Base-by-base conservation (phyloP, 352 stramenopile species). In the Bremia lactucae region DNA sequence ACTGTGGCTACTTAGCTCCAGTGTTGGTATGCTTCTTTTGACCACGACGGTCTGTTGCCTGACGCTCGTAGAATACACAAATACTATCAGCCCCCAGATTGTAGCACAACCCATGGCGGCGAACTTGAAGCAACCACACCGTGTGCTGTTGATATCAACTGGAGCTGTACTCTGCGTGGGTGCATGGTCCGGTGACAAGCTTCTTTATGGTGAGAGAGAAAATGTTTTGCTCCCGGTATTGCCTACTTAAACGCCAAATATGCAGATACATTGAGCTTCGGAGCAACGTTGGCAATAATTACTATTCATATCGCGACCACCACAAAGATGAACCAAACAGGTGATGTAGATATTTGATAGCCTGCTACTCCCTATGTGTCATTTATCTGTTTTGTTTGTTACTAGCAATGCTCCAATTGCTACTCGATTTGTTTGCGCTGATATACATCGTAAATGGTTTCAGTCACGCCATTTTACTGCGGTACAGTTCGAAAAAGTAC, bases 401-500 rank as follows among this genome's bases (percentile, higher is more conserved):
- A 49, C 15, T 15, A 66, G 51, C 49, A 18, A 31, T 70, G 23
- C 35, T 39, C 40, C 49, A 37, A 31, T 43, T 83, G 31, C 43
- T 84, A 31, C 46, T 84, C 25, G 69, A 83, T 48, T 33, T 83
- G 29, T 67, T 82, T 33, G 68, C 71, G 15, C 35, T 83, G 13
- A 23, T 63, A 20, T 86, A 79, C 57, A 66, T 88, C 31, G 59
- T 77, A 19, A 68, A 49, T 36, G 72, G 72, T 20, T 74, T 88
- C 24, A 63, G 57, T 38, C 61, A 85, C 42, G 75, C 68, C 2
- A 69, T 88, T 29, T 53, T 85, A 24, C 39, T 85, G 20, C 66
- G 72, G 4, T 69, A 73, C 31, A 68, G 55, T 21, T 57, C 65
- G 4, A 33, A 21, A 31, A 55, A 63, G 21, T 81, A 59, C 20